Conservation (phyloP, 345 rosid species). For the Erucastrum elatum region DNA sequence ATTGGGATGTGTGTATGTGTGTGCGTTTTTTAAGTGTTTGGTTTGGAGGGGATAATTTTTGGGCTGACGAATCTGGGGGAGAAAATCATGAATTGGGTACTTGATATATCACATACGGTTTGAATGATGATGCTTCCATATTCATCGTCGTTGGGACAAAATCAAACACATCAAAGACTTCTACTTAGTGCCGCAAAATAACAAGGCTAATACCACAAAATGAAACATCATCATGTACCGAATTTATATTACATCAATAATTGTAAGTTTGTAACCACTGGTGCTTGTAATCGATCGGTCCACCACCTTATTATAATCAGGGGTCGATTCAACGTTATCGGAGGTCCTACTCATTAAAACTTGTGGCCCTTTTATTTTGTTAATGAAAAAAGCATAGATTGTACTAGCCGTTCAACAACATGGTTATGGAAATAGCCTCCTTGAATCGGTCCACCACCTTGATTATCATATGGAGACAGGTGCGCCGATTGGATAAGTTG, state of each 20-base stretch:
- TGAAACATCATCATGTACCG: neutral
- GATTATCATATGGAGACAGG: neutral
- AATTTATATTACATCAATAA: neutral
- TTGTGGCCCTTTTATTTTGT: neutral
- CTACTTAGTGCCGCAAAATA: neutral
- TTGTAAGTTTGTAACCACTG: neutral
- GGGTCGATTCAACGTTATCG: neutral
- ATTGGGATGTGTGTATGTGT: neutral
- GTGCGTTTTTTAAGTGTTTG: neutral
- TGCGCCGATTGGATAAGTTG: neutral
- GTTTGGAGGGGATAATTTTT: neutral
- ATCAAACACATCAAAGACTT: neutral
- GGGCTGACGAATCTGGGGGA: neutral
- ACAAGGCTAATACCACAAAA: neutral
- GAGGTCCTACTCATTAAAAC: neutral
- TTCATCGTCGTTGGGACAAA: neutral
- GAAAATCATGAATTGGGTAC: neutral
- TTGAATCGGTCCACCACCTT: neutral
- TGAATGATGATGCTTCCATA: neutral
- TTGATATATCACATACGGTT: neutral
- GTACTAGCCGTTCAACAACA: neutral
- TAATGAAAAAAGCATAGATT: neutral
- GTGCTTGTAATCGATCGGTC: neutral
- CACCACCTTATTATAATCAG: conserved; percentile 3
- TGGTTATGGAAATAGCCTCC: neutral